Evolutionary conservation across 345 rosid species (phyloP), one percentile per base, ranked within the genome.

Genomic region (Carallia pectinifolia): DNA sequence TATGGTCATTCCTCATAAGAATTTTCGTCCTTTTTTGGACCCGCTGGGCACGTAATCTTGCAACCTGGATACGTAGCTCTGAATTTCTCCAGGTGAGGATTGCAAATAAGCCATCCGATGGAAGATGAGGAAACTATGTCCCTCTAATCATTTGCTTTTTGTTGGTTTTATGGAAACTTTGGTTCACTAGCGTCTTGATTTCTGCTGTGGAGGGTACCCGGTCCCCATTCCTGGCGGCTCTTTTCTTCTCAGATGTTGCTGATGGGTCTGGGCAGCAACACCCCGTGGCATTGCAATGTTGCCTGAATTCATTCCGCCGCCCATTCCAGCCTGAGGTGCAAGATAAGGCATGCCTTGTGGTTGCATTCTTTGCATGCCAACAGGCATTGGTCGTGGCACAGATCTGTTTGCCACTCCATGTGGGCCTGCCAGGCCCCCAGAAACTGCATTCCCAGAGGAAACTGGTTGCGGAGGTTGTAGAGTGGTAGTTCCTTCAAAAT

Each of bases 401-500:
- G 89, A 68, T 79, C 99, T 89, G 69, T 72, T 81, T 6, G 83
- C 81, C 86, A 84, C 72, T 66, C 76, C 86, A 72, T 93, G 96
- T 74, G 81, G 77, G 62, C 92, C 92, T 12, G 75, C 74, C 82
- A 82, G 82, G 71, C 78, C 78, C 61, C 88, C 90, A 34, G 86
- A 73, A 74, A 81, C 84, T 27, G 77, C 76, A 74, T 87, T 89
- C 68, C 88, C 93, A 36, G 94, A 81, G 71, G 85, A 73, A 48
- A 84, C 89, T 23, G 85, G 77, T 81, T 88, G 99, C 16, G 97
- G 83, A 53, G 93, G 91, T 61, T 95, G 97, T 70, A 95, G 87
- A 63, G 88, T 88, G 4, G 96, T 84, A 17, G 99, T 95, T 71
- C 99, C 98, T 82, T 90, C 99, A 66, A 95, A 89, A 88, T 89